Base-by-base conservation (phyloP, 352 stramenopile species). In the Hyaloperonospora arabidopsidis region DNA sequence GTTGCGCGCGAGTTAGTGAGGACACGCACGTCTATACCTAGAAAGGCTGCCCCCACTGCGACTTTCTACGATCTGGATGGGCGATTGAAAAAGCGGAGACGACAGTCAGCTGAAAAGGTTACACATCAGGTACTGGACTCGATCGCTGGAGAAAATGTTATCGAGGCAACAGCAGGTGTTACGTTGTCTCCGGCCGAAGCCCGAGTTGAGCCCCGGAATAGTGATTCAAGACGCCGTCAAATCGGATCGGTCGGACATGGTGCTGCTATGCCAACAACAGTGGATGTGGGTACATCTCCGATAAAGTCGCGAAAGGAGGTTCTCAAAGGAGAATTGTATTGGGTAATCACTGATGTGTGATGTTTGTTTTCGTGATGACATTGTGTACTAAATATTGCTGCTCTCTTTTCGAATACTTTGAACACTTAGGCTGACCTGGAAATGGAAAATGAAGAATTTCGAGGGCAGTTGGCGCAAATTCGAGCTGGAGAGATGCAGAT, bases 1-100 rank as follows among this genome's bases (percentile, higher is more conserved):
- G 80, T 96, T 52, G 92, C 95, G 4, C 87, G 89, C 18, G 90
- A 94, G 46, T 79, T 98, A 14, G 87, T 95, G 38, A 82, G 95
- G 10, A 59, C 59, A 10, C 68, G 65, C 5, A 61, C 58, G 0
- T 74, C 64, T 1, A 68, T 72, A n/a, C 52, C 67, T 0, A 64
- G 61, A 22, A 85, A 72, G 43, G 51, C 59, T 46, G 55, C 63
- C 13, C 46, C 64, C 17, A 49, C 63, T 11, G 56, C 72, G 11
- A 70, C 63, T 13, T 82, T 79, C 19, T 80, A 79, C 41, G 71
- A 84, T 52, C 54, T 76, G 7, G 72, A 84, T 45, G 73, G 73
- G 2, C 57, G 73, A 13, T 46, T 83, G 19, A 78, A 77, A 51
- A 83, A 76, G 34, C 50, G 68, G 22, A 57, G 57, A 36, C 68